A percentile compares a stretch with the other conserved stretches of the same genome.
Conservation (phyloP, 345 rosid species). For the Mallotus nudiflorus region DNA sequence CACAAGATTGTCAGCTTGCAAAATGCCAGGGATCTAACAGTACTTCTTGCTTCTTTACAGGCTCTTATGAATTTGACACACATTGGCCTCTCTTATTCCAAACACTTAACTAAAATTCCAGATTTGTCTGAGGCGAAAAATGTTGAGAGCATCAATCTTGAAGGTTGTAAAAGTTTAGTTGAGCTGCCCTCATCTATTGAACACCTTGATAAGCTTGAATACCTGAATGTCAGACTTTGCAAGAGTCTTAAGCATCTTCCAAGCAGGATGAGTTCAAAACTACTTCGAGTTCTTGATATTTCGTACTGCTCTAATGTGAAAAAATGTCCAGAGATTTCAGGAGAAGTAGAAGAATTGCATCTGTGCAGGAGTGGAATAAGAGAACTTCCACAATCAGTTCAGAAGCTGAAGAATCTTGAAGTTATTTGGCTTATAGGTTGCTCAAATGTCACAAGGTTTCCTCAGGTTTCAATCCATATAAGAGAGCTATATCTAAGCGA, state of each 20-base stretch:
- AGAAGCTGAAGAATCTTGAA: slow-evolving; percentile 8
- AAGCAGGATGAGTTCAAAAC: slow-evolving; percentile 1
- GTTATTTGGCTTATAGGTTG: not conserved
- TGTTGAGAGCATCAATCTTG: slow-evolving; percentile 6
- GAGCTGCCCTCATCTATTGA: slow-evolving; percentile 8
- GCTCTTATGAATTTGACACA: slow-evolving; percentile 1
- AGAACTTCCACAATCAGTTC: slow-evolving; percentile 3
- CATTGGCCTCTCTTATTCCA: not conserved
- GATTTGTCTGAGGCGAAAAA: slow-evolving; percentile 8
- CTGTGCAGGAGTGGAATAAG: not conserved
- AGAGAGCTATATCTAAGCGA: not conserved
- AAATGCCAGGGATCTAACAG: no score
- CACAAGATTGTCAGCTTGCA: not conserved
- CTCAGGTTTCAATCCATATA: not conserved
- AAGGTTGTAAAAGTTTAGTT: slow-evolving; percentile 3
- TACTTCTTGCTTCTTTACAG: no score
- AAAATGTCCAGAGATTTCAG: not conserved
- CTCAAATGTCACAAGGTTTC: not conserved
- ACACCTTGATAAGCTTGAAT: slow-evolving; percentile 6
- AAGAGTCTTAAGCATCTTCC: not conserved
- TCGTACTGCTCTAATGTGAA: not conserved
- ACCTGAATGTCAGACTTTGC: slow-evolving; percentile 22
- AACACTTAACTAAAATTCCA: not conserved
- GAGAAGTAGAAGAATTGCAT: not conserved
- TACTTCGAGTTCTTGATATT: not conserved